Percentiles rank a stretch among this genome's conserved stretches.
Evolutionary conservation across 2,329 filamentous ascomycete genomes (phyloP).

Genomic region (Colletotrichum sp.): DNA sequence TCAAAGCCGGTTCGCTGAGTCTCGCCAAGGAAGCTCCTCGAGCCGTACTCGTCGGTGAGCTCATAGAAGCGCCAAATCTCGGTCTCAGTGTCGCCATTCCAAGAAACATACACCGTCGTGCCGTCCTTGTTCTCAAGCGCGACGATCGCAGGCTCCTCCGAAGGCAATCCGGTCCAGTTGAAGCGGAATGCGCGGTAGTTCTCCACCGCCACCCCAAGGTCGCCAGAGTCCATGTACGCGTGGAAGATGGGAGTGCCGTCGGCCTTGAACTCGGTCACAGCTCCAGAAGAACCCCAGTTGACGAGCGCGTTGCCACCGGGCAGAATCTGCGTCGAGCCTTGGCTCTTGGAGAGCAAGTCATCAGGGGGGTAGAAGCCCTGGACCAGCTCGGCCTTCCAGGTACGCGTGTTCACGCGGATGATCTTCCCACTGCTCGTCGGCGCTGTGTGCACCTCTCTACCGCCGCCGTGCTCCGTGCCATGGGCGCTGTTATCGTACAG

Average conservation of each 20-base stretch:
- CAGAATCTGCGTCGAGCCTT: slow-evolving; percentile 57
- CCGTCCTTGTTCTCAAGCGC: slow-evolving; percentile 11
- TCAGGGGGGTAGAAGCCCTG: slow-evolving; percentile 55
- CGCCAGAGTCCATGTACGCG: slow-evolving; percentile 46
- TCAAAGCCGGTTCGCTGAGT: slow-evolving; percentile 7
- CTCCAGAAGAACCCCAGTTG: slow-evolving; percentile 59
- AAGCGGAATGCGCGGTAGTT: slow-evolving; percentile 61
- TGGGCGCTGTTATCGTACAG: slow-evolving; percentile 59
- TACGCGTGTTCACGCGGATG: slow-evolving; percentile 49
- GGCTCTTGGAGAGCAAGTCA: slow-evolving; percentile 51
- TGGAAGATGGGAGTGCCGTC: slow-evolving; percentile 60
- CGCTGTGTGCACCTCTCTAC: slow-evolving; percentile 20
- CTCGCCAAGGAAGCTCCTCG: slow-evolving; percentile 4
- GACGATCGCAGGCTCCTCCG: slow-evolving; percentile 33
- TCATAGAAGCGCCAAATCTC: slow-evolving; percentile 31
- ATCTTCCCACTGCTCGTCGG: slow-evolving; percentile 51
- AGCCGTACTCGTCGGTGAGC: slow-evolving; percentile 18
- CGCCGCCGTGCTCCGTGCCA: slow-evolving; percentile 43
- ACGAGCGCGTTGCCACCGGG: slow-evolving; percentile 58
- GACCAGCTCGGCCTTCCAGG: slow-evolving; percentile 49
- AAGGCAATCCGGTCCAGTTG: slow-evolving; percentile 55
- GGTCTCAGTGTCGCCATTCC: slow-evolving; percentile 41
- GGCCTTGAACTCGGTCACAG: slow-evolving; percentile 49
- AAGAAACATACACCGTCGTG: slow-evolving; percentile 30
- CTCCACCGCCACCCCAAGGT: slow-evolving; percentile 43